Evolutionary conservation across 306 rosid species (phyloP).

Genomic region (Carpinus fangiana): DNA sequence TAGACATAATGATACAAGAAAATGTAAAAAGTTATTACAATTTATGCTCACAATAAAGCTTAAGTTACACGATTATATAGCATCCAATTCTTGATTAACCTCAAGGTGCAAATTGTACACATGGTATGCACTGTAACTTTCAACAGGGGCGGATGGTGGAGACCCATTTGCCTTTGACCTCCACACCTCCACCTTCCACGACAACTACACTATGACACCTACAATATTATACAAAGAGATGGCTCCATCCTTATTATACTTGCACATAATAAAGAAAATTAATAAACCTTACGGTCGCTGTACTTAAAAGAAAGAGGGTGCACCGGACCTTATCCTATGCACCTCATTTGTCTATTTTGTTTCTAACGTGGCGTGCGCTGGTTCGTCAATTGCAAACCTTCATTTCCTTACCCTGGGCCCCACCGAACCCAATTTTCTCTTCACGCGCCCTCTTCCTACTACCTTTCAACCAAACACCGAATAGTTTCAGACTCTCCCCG

Average conservation of each 20-base stretch:
- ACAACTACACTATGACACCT: not conserved
- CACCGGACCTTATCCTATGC: conserved; percentile 18
- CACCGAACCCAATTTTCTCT: conserved; percentile 45
- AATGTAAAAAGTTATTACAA: not conserved
- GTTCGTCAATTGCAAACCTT: conserved; percentile 56
- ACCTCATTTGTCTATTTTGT: not conserved
- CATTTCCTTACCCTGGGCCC: conserved; percentile 46
- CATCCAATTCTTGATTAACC: not conserved
- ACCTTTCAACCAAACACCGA: conserved; percentile 86
- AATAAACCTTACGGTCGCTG: not conserved
- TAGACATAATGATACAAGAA: too few species aligned
- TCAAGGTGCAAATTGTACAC: not conserved
- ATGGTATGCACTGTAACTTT: not conserved
- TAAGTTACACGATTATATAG: not conserved
- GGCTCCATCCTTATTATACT: not conserved
- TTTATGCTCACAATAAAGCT: too few species aligned
- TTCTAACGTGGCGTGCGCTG: conserved; percentile 2
- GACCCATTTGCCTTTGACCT: conserved; percentile 29
- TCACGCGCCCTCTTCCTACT: conserved; percentile 51
- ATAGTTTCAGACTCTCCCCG: conserved; percentile 64
- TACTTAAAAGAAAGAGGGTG: not conserved
- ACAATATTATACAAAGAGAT: not conserved
- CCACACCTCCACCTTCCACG: conserved; percentile 4
- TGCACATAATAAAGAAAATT: not conserved
- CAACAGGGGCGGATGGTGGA: not conserved